phyloP scores from a whole-genome alignment of 441 rosid species.

The Gossypium gossypioides region DNA sequence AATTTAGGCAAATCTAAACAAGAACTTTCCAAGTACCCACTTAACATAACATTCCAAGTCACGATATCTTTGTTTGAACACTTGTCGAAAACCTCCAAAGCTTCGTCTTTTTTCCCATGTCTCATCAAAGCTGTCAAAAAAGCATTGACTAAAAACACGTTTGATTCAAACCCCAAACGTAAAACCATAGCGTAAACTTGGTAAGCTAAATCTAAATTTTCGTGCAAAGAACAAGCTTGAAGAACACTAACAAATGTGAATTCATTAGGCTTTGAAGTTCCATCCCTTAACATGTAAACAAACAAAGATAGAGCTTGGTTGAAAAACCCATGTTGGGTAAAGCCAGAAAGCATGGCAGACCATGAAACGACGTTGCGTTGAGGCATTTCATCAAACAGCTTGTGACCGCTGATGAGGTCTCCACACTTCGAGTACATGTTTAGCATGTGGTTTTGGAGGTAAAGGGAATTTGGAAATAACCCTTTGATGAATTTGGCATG shows the following conservation, averaged over 20 bases:
- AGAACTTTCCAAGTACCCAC: constrained; percentile 28
- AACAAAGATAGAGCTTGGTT: constrained; percentile 21
- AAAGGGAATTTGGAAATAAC: constrained; percentile 19
- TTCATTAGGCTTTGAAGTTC: constrained; percentile 22
- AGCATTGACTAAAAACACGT: constrained; percentile 28
- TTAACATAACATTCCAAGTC: constrained; percentile 37
- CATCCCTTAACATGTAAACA: constrained; percentile 21
- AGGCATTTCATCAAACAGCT: constrained; percentile 33
- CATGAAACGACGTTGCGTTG: constrained; percentile 28
- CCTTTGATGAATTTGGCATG: constrained; percentile 33
- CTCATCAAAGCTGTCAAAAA: constrained; percentile 38
- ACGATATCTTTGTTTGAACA: constrained; percentile 24
- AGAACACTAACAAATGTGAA: constrained; percentile 30
- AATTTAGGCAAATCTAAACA: constrained; percentile 21
- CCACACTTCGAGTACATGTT: constrained; percentile 28
- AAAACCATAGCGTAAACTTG: constrained; percentile 25
- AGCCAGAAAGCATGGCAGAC: constrained; percentile 29
- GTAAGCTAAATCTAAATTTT: constrained; percentile 12
- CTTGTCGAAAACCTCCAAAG: constrained; percentile 26
- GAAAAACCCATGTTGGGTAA: constrained; percentile 20
- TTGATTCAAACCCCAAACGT: constrained; percentile 26
- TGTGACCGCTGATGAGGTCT: constrained; percentile 13
- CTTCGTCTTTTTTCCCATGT: constrained; percentile 30
- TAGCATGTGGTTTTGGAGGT: constrained; percentile 28
- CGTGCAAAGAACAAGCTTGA: constrained; percentile 26